A percentile compares a stretch with the other conserved stretches of the same genome.
Evolutionary conservation across 2,329 filamentous ascomycete genomes (phyloP).

Genomic region (Cladosporium cucumerinum): DNA sequence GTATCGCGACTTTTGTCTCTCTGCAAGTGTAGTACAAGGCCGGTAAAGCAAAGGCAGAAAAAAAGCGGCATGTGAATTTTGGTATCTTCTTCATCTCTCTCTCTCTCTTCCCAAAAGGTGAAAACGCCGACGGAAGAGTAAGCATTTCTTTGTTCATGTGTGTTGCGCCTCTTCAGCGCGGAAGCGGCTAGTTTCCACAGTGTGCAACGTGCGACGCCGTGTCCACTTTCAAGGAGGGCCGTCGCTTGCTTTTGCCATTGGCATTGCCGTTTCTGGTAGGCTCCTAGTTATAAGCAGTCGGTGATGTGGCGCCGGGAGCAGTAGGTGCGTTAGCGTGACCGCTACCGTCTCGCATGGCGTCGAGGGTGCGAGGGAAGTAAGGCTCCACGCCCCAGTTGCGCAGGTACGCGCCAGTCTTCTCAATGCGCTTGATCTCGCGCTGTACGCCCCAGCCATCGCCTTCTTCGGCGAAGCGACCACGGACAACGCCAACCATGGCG

Average conservation of each 20-base stretch:
- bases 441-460: conserved; percentile 51
- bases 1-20: not conserved
- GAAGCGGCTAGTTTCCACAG: not conserved
- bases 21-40: not conserved
- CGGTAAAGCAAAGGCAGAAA: not conserved
- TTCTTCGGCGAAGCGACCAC: conserved; percentile 47
- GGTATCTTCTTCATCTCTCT: not conserved
- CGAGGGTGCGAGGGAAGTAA: conserved; percentile 52
- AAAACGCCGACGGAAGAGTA: not conserved
- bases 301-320: conserved; percentile 5
- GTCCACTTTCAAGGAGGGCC: not conserved
- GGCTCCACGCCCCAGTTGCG: conserved; percentile 52
- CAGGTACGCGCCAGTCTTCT: conserved; percentile 53
- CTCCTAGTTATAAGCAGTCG: conserved; percentile 9
- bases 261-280: not conserved
- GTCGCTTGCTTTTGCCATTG: not conserved
- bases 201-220: not conserved
- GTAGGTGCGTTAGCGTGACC: conserved; percentile 16
- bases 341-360: conserved; percentile 44
- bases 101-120: not conserved
- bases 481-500: conserved; percentile 53
- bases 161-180: not conserved
- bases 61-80: not conserved
- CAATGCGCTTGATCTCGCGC: conserved; percentile 54
- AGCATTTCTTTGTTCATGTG: not conserved